phyloP scores from a whole-genome alignment of 176 grass and related monocot species.

The Carex littledalei region DNA sequence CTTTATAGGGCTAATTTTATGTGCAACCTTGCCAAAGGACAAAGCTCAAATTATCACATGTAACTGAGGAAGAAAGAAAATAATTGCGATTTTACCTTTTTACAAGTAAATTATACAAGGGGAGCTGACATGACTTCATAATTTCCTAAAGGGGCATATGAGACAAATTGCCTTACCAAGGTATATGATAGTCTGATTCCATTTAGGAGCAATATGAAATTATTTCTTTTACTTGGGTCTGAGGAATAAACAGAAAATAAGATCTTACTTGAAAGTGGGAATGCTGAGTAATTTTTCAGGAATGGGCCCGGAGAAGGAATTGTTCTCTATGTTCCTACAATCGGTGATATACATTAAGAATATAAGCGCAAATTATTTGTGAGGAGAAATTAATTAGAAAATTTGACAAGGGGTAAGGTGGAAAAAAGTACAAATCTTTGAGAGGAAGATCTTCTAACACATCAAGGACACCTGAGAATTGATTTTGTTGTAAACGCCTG shows the following conservation, averaged over 20 bases:
- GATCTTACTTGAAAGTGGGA: slow-evolving; percentile 84
- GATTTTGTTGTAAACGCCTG: slow-evolving; percentile 91
- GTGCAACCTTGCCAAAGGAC: background rate
- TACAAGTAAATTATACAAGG: background rate
- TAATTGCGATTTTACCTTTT: background rate
- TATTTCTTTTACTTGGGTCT: background rate
- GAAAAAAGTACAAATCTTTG: slow-evolving; percentile 65
- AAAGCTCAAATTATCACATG: background rate
- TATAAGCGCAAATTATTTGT: slow-evolving; percentile 15
- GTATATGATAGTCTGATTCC: background rate
- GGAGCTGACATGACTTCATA: background rate
- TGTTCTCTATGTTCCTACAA: slow-evolving; percentile 87
- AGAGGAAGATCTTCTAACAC: slow-evolving; percentile 85
- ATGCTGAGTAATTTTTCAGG: slow-evolving; percentile 69
- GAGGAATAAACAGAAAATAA: background rate
- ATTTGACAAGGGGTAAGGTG: slow-evolving; percentile 1
- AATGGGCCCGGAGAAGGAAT: slow-evolving; percentile 94
- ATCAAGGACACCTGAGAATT: slow-evolving; percentile 74
- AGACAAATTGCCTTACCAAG: background rate
- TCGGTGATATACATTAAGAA: slow-evolving; percentile 18
- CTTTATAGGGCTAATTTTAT: background rate
- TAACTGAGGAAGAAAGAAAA: background rate
- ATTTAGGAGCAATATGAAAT: background rate
- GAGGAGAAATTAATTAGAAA: slow-evolving; percentile 22
- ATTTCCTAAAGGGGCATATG: background rate